A percentile compares a stretch with the other conserved stretches of the same genome.
Conservation (phyloP, 2,329 filamentous ascomycete genomes). For the Neonectria ditissima region DNA sequence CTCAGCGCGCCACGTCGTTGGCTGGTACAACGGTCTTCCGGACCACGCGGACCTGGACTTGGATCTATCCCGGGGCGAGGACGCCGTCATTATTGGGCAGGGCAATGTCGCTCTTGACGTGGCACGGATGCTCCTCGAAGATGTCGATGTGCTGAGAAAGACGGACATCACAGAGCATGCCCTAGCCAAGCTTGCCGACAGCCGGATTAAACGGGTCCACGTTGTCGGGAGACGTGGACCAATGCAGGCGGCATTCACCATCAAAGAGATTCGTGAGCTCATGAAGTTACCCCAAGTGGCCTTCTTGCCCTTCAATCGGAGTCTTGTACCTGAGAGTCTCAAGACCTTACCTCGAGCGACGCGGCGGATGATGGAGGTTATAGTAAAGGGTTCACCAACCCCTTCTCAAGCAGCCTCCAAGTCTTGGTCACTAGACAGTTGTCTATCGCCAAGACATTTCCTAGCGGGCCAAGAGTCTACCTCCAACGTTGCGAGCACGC, state of each 20-base stretch:
- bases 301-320: slow-evolving; percentile 76
- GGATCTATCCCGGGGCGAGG: slow-evolving; percentile 78
- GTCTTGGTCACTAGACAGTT: slow-evolving; percentile 87
- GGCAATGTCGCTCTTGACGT: slow-evolving; percentile 97
- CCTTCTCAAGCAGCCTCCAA: slow-evolving; percentile 63
- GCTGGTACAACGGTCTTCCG: slow-evolving; percentile 97
- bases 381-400: slow-evolving; percentile 78
- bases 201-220: slow-evolving; percentile 81
- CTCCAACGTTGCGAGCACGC: slow-evolving; percentile 69
- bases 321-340: slow-evolving; percentile 75
- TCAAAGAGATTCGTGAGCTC: slow-evolving; percentile 92
- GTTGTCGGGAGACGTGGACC: slow-evolving; percentile 92
- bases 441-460: slow-evolving; percentile 82
- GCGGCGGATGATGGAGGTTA: slow-evolving; percentile 82
- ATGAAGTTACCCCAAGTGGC: slow-evolving; percentile 79
- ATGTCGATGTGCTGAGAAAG: slow-evolving; percentile 77
- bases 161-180: slow-evolving; percentile 94
- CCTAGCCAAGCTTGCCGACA: slow-evolving; percentile 77
- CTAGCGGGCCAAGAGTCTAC: slow-evolving; percentile 59
- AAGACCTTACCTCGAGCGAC: slow-evolving; percentile 79
- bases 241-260: slow-evolving; percentile 93
- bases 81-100: slow-evolving; percentile 90
- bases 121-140: slow-evolving; percentile 84
- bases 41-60: slow-evolving; percentile 81
- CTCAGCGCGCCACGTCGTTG: slow-evolving; percentile 92